Evolutionary conservation across 768 basidiomycete species (phyloP).

Genomic region (Agrocybe pediades): DNA sequence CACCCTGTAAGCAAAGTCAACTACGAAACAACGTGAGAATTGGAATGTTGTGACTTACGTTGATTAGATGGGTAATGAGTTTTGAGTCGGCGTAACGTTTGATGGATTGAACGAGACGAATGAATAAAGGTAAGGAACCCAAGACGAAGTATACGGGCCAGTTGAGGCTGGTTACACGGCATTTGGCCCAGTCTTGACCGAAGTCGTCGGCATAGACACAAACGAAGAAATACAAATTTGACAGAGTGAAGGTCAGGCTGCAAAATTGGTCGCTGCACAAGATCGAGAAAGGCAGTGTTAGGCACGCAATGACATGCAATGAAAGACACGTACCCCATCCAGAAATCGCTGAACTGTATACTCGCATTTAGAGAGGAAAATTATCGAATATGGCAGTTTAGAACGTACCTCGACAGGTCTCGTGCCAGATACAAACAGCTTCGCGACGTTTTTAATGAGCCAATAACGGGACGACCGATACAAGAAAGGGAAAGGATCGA

Average conservation of each 20-base stretch:
- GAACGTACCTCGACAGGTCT: constrained; percentile 75
- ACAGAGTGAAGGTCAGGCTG: constrained; percentile 74
- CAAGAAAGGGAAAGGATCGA: constrained; percentile 77
- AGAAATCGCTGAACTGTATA: constrained; percentile 79
- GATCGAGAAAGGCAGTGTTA: background rate
- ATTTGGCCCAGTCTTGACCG: constrained; percentile 48
- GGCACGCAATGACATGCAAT: background rate
- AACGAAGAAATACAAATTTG: constrained; percentile 70
- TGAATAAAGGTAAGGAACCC: constrained; percentile 65
- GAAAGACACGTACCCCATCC: constrained; percentile 67
- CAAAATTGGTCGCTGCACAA: constrained; percentile 73
- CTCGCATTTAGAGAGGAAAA: background rate
- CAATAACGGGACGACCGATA: constrained; percentile 75
- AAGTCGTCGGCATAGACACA: constrained; percentile 72
- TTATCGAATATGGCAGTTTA: background rate
- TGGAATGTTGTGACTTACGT: constrained; percentile 46
- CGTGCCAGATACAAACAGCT: constrained; percentile 69
- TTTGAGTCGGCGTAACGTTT: constrained; percentile 85
- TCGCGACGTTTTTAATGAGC: constrained; percentile 66
- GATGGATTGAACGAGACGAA: constrained; percentile 84
- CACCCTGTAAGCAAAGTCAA: constrained; percentile 53
- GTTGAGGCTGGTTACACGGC: constrained; percentile 40
- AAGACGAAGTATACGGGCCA: constrained; percentile 70
- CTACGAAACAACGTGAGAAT: background rate
- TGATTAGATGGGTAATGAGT: constrained; percentile 78